A percentile compares a stretch with the other conserved stretches of the same genome.
phyloP scores from a whole-genome alignment of 352 stramenopile species.

The Pythium periplocum region DNA sequence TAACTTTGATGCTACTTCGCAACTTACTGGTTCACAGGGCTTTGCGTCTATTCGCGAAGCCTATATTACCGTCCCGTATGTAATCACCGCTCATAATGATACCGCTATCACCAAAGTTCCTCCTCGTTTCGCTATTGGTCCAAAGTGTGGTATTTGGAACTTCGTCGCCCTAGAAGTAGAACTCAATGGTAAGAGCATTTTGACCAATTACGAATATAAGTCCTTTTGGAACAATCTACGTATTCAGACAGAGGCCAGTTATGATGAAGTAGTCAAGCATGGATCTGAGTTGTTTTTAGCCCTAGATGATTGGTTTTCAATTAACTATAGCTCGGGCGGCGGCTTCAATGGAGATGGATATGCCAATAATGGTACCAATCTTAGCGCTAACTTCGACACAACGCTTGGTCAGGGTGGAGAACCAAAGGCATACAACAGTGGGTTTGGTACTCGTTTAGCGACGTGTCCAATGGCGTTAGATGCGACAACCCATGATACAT shows the following conservation, averaged over 20 bases:
- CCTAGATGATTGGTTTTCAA: constrained; percentile 20
- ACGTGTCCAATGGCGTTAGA: constrained; percentile 6
- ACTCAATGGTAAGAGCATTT: constrained; percentile 14
- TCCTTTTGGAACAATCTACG: constrained; percentile 22
- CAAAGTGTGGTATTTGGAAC: constrained; percentile 23
- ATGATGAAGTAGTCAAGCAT: constrained; percentile 13
- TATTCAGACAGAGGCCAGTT: constrained; percentile 11
- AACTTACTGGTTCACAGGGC: constrained; percentile 18
- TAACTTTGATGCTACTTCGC: constrained; percentile 14
- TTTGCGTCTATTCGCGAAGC: constrained; percentile 15
- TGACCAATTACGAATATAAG: constrained; percentile 20
- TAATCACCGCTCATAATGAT: constrained; percentile 13
- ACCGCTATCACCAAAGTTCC: constrained; percentile 4
- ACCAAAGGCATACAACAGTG: constrained; percentile 2
- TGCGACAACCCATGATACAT: constrained; percentile 2
- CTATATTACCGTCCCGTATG: constrained; percentile 18
- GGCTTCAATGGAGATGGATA: constrained; percentile 10
- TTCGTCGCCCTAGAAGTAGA: constrained; percentile 18
- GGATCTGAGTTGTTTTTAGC: too few relatives aligned
- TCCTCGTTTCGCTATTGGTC: constrained; percentile 10
- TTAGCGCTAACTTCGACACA: background rate
- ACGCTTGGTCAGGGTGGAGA: constrained; percentile 4
- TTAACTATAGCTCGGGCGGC: constrained; percentile 5
- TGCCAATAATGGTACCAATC: constrained; percentile 10
- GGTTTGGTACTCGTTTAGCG: constrained; percentile 1